Evolutionary conservation across 1,139 yeast genomes (phyloP), one percentile per base, ranked within the genome.

Genomic region (Zygotorulaspora mrakii): DNA sequence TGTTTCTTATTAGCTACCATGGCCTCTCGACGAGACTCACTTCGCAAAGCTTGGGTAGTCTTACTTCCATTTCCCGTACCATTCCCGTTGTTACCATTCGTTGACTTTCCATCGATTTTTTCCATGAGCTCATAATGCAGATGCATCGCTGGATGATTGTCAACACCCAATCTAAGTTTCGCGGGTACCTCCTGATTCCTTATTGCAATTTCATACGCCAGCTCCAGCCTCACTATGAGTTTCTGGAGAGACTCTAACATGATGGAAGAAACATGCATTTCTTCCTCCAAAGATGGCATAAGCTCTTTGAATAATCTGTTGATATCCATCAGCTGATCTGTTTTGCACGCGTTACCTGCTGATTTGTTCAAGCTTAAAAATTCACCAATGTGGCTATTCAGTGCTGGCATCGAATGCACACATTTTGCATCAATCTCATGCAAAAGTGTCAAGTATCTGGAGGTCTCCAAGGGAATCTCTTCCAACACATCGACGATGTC

Each of bases 391-490:
- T 74, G 70, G 11, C 68, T 62, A 45, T 79, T 77, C 46, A 89
- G 70, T 50, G 72, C 69, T 0, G 96, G 96, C 17, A 82, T 71
- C 0, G 86, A 73, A 44, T 77, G 73, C 34, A 84, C 84, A 61
- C 95, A 87, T 63, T 91, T 89, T 47, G 97, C 96, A 57, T 89
- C 97, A 40, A 91, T 88, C 60, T 91, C 98, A 59, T 88, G 85
- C 49, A 91, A 69, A 18, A 88, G 69, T 0, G 98, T 91, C 62
- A 89, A 79, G 60, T 89, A 91, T 42, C 91, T 77, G 37, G 88
- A 77, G 37, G 87, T 71, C 53, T 88, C 96, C 45, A 75, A 59
- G 1, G 98, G 98, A 50, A 89, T 71, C 20, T 96, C 96, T 61
- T 88, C 95, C 46, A 91, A 75, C 1, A 91, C 94, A 66, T 91